Conservation (phyloP, 2,329 filamentous ascomycete genomes). For the Fusarium robinianum region DNA sequence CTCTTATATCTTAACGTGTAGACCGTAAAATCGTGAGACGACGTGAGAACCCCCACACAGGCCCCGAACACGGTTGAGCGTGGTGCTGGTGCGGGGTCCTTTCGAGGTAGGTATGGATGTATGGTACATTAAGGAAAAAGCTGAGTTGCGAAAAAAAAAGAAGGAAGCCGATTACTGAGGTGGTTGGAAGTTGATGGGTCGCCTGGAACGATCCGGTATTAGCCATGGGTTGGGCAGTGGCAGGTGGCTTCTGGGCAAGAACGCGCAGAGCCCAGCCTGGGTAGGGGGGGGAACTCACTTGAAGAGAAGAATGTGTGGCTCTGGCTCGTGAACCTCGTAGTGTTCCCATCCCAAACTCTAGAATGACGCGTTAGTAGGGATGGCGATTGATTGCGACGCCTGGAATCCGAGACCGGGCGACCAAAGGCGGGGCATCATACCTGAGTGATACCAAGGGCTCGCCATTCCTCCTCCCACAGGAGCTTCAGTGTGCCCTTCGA, state of each 20-base stretch:
- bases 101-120: slow-evolving; percentile 36
- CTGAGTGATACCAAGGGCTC: slow-evolving; percentile 95
- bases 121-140: slow-evolving; percentile 36
- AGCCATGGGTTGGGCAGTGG: neutral
- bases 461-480: slow-evolving; percentile 98
- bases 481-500: slow-evolving; percentile 91
- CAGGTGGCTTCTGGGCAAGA: neutral
- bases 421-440: slow-evolving; percentile 52
- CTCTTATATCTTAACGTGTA: slow-evolving; percentile 37
- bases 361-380: slow-evolving; percentile 22
- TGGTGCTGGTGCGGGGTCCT: slow-evolving; percentile 28
- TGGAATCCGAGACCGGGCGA: neutral
- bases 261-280: neutral
- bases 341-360: slow-evolving; percentile 99
- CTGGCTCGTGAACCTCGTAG: slow-evolving; percentile 98
- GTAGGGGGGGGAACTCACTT: slow-evolving; percentile 68
- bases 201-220: slow-evolving; percentile 55
- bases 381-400: neutral
- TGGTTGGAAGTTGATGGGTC: slow-evolving; percentile 82
- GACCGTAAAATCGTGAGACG: slow-evolving; percentile 37
- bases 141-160: slow-evolving; percentile 17
- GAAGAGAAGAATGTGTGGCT: slow-evolving; percentile 97
- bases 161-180: slow-evolving; percentile 52
- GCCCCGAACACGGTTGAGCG: slow-evolving; percentile 18
- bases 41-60: slow-evolving; percentile 25